Conservation (phyloP, 2,329 filamentous ascomycete species). For the Cladophialophora exuberans region DNA sequence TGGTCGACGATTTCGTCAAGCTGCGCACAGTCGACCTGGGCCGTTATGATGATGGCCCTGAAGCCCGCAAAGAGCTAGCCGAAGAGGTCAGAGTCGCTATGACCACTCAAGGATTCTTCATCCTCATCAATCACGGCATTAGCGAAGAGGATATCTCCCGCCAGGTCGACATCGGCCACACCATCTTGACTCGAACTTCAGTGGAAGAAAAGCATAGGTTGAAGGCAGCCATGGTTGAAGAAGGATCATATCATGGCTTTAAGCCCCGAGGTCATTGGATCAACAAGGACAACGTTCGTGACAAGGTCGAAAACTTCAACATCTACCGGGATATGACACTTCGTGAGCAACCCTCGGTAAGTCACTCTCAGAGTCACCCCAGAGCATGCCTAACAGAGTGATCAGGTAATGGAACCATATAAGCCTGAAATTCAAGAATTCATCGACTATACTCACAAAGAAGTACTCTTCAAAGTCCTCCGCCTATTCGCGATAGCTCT, state of each 20-base stretch:
- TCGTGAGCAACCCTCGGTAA: constrained; percentile 9
- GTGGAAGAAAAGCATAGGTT: constrained; percentile 64
- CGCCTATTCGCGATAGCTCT: constrained; percentile 65
- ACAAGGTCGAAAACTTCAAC: constrained; percentile 22
- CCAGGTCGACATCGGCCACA: constrained; percentile 64
- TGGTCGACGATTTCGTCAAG: constrained; percentile 5
- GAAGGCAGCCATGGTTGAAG: constrained; percentile 46
- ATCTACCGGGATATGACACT: constrained; percentile 11
- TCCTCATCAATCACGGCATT: constrained; percentile 66
- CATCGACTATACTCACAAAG: constrained; percentile 37
- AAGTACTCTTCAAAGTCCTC: constrained; percentile 46
- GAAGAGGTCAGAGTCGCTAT: constrained; percentile 15
- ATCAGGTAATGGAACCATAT: constrained; percentile 41
- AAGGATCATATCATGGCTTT: constrained; percentile 62
- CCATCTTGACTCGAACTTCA: constrained; percentile 59
- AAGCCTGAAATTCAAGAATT: constrained; percentile 62
- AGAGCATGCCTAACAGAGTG: neutral
- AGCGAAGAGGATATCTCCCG: constrained; percentile 62
- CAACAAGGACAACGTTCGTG: neutral
- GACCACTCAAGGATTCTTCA: constrained; percentile 56
- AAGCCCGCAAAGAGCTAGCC: constrained; percentile 6
- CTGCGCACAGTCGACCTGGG: constrained; percentile 7
- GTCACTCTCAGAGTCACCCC: neutral
- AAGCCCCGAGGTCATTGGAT: constrained; percentile 49
- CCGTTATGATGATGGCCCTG: constrained; percentile 12